Base-by-base conservation (phyloP, 805 yeast species). In the Komagataella mondaviorum region DNA sequence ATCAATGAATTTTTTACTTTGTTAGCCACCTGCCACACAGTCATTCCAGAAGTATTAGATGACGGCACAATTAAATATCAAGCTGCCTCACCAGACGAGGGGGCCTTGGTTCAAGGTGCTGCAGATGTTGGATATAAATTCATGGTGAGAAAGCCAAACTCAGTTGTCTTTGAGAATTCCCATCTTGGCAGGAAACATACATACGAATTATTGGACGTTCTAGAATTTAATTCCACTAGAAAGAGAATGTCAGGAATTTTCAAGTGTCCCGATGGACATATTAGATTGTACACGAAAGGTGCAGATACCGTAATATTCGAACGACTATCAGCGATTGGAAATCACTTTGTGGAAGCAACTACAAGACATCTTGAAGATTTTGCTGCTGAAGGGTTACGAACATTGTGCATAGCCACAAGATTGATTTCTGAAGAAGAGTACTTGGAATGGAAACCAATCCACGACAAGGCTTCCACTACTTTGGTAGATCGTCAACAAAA, bases 71-170 rank as follows among this genome's bases (percentile, higher is more conserved):
- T 93, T 55, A 90, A 88, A 64, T 93, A 95, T 64, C 99, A 93
- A 68, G 99, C 99, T 1, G 96, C 99, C 0, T 90, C 98, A 0
- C 99, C 99, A 0, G 99, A 93, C 70, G 99, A 95, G 71, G 99
- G 99, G 50, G 99, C 99, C 0, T 73, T 93, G 55, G 99, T 93
- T 2, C 89, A 90, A 59, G 99, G 99, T 53, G 98, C 96, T 16
- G 93, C 97, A 0, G 73, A 72, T 60, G 70, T 91, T 48, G 98
- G 97, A 0, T 93, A 85, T 63, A 81, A 76, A 55, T 95, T 93
- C 63, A 76, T 78, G 6, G 80, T 88, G 48, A 84, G 99, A 69
- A 81, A 81, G 49, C 99, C 99, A 4, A 81, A 81, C 53, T 76
- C 85, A 20, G 84, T 95, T 36, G 77, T 87, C 0, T 75, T 95